Evolutionary conservation across 495 filamentous ascomycete genomes (phyloP).

Genomic region (Hyaloscypha variabilis): DNA sequence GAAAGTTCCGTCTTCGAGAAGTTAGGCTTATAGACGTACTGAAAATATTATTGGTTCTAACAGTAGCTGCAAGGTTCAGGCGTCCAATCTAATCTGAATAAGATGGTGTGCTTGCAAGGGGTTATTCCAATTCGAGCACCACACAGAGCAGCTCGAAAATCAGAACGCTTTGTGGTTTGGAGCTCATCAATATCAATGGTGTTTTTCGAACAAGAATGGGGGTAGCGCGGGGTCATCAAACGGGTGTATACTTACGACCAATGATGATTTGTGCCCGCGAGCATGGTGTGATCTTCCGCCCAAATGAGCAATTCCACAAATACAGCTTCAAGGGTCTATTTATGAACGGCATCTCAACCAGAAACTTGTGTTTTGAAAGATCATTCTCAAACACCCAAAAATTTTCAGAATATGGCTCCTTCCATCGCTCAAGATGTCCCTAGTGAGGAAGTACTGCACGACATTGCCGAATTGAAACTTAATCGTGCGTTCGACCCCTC

Average conservation of each 20-base stretch:
- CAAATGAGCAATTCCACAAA: not conserved
- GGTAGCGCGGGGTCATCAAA: not conserved
- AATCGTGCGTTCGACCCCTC: conserved; percentile 12
- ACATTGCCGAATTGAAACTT: conserved; percentile 8
- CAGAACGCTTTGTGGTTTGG: too few species aligned
- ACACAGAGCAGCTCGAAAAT: conserved; percentile 1
- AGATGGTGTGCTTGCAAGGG: not conserved
- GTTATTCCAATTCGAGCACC: not conserved
- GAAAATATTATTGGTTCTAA: not conserved
- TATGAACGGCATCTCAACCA: not conserved
- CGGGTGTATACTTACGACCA: not conserved
- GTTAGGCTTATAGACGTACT: not conserved
- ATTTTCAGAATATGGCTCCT: conserved; percentile 9
- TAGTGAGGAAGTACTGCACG: not conserved
- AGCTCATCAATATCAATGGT: not conserved
- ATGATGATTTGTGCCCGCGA: not conserved
- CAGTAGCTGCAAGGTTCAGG: not conserved
- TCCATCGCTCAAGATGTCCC: conserved; percentile 15
- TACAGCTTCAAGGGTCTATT: not conserved
- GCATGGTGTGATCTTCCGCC: not conserved
- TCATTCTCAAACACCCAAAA: not conserved
- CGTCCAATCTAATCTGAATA: not conserved
- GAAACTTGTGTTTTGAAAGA: not conserved
- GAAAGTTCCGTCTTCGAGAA: not conserved
- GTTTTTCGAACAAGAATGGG: not conserved